Conservation (phyloP, 2,329 filamentous ascomycete species). For the Alternaria ventricosa region DNA sequence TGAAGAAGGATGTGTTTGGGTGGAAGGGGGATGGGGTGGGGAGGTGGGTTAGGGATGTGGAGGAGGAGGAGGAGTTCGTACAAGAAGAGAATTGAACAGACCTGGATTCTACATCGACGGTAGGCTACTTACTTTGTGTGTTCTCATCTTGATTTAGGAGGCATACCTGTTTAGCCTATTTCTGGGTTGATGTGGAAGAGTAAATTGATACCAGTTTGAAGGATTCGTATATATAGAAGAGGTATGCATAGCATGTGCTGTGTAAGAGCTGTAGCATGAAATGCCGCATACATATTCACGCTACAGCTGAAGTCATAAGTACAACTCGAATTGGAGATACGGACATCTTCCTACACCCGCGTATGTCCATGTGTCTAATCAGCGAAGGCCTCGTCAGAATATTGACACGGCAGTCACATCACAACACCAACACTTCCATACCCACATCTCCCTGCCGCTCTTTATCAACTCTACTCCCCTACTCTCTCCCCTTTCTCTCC, state of each 20-base stretch:
- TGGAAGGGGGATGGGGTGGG: constrained; percentile 32
- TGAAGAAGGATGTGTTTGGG: constrained; percentile 28
- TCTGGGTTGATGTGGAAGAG: too few species aligned
- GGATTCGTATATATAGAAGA: too few species aligned
- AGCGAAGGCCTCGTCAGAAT: background rate
- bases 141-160: background rate
- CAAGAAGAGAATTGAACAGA: background rate
- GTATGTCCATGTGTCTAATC: background rate
- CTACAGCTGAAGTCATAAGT: rapidly evolving
- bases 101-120: background rate
- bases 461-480: background rate
- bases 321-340: rapidly evolving
- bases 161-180: too few species aligned
- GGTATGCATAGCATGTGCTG: too few species aligned
- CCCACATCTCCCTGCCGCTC: background rate
- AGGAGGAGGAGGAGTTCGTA: background rate
- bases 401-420: background rate
- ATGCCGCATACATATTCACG: background rate
- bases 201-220: too few species aligned
- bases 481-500: too few species aligned
- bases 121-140: rapidly evolving
- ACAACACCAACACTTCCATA: background rate
- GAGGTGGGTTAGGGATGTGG: constrained; percentile 30
- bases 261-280: background rate
- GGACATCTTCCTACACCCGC: background rate